These are phyloP conservation scores for Candida maltosa DNA, from an alignment of 805 yeast species.

Conservation along the genomic window DNA sequence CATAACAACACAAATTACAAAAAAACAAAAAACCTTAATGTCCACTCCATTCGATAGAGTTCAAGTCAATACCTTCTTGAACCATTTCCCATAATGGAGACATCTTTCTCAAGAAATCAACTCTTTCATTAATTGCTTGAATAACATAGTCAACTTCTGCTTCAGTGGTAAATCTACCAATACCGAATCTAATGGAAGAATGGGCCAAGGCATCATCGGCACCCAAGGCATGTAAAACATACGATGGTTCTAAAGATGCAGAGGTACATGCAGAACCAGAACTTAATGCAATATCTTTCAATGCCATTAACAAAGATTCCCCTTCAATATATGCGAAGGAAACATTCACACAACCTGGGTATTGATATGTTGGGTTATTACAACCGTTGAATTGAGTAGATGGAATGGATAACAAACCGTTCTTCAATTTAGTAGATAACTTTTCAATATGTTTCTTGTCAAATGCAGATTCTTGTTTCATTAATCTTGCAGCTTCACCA, in stretches of 20 bases:
- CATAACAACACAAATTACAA: constrained; percentile 1
- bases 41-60: constrained; percentile 96
- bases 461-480: constrained; percentile 66
- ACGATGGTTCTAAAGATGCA: constrained; percentile 96
- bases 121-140: constrained; percentile 84
- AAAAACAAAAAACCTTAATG: constrained; percentile 46
- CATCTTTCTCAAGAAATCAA: constrained; percentile 84
- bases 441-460: constrained; percentile 69
- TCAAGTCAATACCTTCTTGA: constrained; percentile 94
- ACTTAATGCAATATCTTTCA: constrained; percentile 92
- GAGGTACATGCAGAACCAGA: constrained; percentile 99
- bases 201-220: constrained; percentile 98
- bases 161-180: constrained; percentile 96
- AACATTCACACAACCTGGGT: constrained; percentile 93
- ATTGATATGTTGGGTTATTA: constrained; percentile 43
- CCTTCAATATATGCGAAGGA: constrained; percentile 98
- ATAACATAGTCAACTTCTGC: constrained; percentile 93
- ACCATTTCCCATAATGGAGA: constrained; percentile 99
- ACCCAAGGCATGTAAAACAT: constrained; percentile 93
- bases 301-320: constrained; percentile 94
- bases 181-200: constrained; percentile 95
- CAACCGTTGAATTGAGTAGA: constrained; percentile 92
- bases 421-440: constrained; percentile 69
- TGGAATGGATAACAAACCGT: constrained; percentile 74
- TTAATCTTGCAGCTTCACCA: constrained; percentile 94